Conservation (phyloP, 345 rosid species). For the Syzygium jambos region DNA sequence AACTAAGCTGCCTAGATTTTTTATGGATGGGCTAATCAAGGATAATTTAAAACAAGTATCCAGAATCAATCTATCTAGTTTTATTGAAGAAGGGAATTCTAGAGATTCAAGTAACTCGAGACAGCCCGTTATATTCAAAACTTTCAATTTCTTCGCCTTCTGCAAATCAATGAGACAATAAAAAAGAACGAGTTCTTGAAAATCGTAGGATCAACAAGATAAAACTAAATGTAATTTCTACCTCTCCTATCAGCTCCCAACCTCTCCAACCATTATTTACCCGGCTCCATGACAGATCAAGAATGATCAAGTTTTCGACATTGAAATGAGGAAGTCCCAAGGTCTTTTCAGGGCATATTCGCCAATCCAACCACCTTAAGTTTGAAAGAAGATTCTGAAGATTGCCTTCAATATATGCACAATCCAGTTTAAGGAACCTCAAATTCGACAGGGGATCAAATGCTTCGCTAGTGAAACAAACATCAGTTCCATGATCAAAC, state of each 20-base stretch:
- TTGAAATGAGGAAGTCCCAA: fast-evolving
- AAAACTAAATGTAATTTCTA: neutral
- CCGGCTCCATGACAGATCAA: neutral
- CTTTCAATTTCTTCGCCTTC: neutral
- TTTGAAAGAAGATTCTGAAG: neutral
- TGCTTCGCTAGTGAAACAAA: neutral
- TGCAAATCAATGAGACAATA: neutral
- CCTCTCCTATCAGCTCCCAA: neutral
- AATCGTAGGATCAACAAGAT: fast-evolving
- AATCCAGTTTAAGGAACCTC: neutral
- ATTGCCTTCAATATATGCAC: neutral
- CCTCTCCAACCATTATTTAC: neutral
- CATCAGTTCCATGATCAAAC: neutral
- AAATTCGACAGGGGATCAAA: neutral
- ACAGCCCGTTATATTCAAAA: neutral
- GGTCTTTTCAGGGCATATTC: neutral
- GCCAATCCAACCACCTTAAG: neutral
- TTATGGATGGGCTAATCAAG: fast-evolving
- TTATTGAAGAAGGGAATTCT: neutral
- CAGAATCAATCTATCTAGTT: neutral
- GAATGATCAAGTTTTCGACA: neutral
- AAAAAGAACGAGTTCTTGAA: neutral
- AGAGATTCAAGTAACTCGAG: neutral
- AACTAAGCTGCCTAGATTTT: fast-evolving
- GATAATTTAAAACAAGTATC: fast-evolving